Conservation (phyloP, 2,329 filamentous ascomycete genomes). For the Paraphaeosphaeria sporulosa region DNA sequence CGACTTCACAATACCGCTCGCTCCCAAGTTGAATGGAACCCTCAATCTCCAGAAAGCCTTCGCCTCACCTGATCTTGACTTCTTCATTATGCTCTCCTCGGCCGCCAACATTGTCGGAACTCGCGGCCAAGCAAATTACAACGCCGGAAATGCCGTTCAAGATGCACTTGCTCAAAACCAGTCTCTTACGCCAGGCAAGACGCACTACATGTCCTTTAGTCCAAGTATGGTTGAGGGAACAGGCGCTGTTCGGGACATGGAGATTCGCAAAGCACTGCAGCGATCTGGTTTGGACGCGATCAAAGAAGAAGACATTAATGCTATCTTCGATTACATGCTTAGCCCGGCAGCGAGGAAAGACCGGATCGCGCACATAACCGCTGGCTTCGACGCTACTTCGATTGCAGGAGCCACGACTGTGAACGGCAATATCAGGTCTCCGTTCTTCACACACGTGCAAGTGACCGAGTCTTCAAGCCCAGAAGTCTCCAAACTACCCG, state of each 20-base stretch:
- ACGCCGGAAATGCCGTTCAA: slow-evolving; percentile 34
- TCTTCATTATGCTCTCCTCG: slow-evolving; percentile 36
- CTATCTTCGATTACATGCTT: not conserved
- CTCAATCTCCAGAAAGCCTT: slow-evolving; percentile 34
- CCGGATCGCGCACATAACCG: not conserved
- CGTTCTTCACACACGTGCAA: slow-evolving; percentile 5
- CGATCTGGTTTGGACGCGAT: not conserved
- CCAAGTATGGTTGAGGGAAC: slow-evolving; percentile 8
- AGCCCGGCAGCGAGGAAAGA: slow-evolving; percentile 1
- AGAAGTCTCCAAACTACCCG: not conserved
- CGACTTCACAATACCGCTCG: not conserved
- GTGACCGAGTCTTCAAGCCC: not conserved
- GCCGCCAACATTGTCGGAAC: slow-evolving; percentile 30
- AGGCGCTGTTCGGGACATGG: not conserved
- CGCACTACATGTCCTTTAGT: slow-evolving; percentile 1
- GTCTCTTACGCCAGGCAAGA: not conserved
- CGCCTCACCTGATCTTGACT: slow-evolving; percentile 20
- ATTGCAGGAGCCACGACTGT: not conserved
- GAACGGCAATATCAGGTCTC: not conserved
- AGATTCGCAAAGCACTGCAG: slow-evolving; percentile 4
- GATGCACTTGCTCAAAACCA: slow-evolving; percentile 28
- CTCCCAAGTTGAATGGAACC: slow-evolving; percentile 45
- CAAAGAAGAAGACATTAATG: slow-evolving; percentile 1
- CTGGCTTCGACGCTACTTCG: not conserved
- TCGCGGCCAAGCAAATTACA: slow-evolving; percentile 34